A percentile compares a stretch with the other conserved stretches of the same genome.
These are phyloP conservation scores for Verticillium nonalfalfae DNA, from an alignment of 2,329 filamentous ascomycete species.

Conservation along the genomic window DNA sequence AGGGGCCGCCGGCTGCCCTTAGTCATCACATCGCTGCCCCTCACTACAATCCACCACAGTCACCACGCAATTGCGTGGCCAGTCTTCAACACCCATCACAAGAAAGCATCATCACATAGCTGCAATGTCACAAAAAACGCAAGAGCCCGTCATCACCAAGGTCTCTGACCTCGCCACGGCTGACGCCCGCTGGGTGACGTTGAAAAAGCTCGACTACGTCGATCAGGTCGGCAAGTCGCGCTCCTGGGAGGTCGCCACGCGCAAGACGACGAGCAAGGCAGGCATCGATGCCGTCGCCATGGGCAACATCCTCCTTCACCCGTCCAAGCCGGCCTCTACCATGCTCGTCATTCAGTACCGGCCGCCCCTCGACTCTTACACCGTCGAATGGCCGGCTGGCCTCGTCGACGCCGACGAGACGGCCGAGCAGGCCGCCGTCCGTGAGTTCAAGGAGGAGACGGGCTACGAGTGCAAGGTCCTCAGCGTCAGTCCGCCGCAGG, in stretches of 20 bases:
- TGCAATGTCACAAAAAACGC: constrained; percentile 28
- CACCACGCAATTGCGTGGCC: neutral
- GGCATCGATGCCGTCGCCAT: constrained; percentile 58
- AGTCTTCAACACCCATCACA: neutral
- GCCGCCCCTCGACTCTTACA: constrained; percentile 42
- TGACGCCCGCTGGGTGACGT: constrained; percentile 51
- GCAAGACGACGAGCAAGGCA: constrained; percentile 46
- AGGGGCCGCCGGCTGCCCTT: neutral
- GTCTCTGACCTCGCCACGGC: constrained; percentile 39
- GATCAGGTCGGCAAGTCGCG: constrained; percentile 48
- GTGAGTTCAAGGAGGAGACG: constrained; percentile 50
- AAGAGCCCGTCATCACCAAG: constrained; percentile 37
- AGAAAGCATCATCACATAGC: neutral
- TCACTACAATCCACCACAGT: neutral
- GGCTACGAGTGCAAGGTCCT: constrained; percentile 45
- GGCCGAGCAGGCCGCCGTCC: constrained; percentile 42
- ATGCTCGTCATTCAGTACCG: constrained; percentile 47
- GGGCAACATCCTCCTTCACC: constrained; percentile 49
- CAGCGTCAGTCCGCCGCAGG: constrained; percentile 45
- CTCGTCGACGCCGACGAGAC: constrained; percentile 46
- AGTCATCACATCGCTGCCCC: neutral
- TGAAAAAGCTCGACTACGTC: constrained; percentile 50
- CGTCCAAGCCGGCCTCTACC: constrained; percentile 34
- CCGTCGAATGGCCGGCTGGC: constrained; percentile 48
- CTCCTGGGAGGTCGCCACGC: constrained; percentile 54